phyloP scores from a whole-genome alignment of 2,329 filamentous ascomycete genomes.

The Scedosporium apiospermum region DNA sequence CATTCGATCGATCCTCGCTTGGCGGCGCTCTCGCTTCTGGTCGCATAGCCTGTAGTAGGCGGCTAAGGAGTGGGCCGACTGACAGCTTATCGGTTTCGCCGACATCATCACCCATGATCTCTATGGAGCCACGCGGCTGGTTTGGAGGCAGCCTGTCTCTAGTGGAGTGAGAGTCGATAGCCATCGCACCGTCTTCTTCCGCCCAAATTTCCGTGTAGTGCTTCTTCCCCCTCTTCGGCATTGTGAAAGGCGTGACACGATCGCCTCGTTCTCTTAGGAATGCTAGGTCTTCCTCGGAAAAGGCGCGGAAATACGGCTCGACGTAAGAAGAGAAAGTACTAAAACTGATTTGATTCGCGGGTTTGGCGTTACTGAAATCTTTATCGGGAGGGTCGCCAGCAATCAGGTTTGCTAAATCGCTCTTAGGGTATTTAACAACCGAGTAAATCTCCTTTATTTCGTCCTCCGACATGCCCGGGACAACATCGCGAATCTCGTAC shows the following conservation, averaged over 20 bases:
- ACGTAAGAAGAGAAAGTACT: constrained; percentile 87
- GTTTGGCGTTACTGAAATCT: constrained; percentile 92
- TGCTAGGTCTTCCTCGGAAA: constrained; percentile 87
- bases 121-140: constrained; percentile 74
- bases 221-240: constrained; percentile 74
- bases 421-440: constrained; percentile 72
- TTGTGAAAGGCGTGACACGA: constrained; percentile 70
- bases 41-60: constrained; percentile 70
- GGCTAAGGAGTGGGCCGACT: constrained; percentile 73
- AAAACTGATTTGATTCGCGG: constrained; percentile 87
- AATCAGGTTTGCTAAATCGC: constrained; percentile 74
- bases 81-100: constrained; percentile 84
- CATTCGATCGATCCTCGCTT: constrained; percentile 41
- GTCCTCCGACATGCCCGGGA: constrained; percentile 69
- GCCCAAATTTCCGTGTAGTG: constrained; percentile 90
- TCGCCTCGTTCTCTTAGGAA: constrained; percentile 89
- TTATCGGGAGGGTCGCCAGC: constrained; percentile 85
- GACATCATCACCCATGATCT: constrained; percentile 78
- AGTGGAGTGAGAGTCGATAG: constrained; percentile 55
- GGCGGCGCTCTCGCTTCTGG: constrained; percentile 56
- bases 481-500: constrained; percentile 78
- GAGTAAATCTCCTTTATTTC: constrained; percentile 82
- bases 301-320: constrained; percentile 81
- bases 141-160: constrained; percentile 66
- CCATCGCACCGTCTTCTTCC: constrained; percentile 78